These are phyloP conservation scores for Buxus sempervirens DNA, from an alignment of 164 flowering plant genomes.

Conservation along the genomic window DNA sequence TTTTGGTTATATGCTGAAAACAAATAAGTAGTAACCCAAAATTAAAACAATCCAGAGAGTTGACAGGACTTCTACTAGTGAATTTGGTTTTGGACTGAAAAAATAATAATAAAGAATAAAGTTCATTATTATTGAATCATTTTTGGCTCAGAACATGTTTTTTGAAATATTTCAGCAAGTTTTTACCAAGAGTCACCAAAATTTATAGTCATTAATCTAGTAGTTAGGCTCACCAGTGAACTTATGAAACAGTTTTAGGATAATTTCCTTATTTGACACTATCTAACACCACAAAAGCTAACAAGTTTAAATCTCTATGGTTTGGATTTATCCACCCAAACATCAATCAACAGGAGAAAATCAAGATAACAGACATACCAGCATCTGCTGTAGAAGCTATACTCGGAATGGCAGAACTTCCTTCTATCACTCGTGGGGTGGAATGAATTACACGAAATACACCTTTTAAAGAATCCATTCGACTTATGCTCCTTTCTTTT, in stretches of 20 bases:
- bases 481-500: conserved; percentile 46
- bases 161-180: too few species aligned
- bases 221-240: neutral
- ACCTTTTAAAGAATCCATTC: conserved; percentile 33
- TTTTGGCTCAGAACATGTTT: too few species aligned
- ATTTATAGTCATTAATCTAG: too few species aligned
- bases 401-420: conserved; percentile 11
- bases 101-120: too few species aligned
- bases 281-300: neutral
- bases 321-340: neutral
- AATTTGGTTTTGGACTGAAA: neutral
- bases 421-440: conserved; percentile 35
- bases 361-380: conserved; percentile 23
- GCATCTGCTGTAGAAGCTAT: conserved; percentile 17
- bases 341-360: neutral
- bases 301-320: neutral
- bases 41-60: neutral
- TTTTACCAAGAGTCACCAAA: too few species aligned
- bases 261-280: too few species aligned
- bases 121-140: too few species aligned
- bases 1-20: neutral
- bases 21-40: neutral
- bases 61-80: neutral
- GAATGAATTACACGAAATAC: conserved; percentile 49
- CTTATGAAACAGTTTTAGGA: too few species aligned